Conservation (phyloP, 768 basidiomycete species). For the Hortiboletus campestris region DNA sequence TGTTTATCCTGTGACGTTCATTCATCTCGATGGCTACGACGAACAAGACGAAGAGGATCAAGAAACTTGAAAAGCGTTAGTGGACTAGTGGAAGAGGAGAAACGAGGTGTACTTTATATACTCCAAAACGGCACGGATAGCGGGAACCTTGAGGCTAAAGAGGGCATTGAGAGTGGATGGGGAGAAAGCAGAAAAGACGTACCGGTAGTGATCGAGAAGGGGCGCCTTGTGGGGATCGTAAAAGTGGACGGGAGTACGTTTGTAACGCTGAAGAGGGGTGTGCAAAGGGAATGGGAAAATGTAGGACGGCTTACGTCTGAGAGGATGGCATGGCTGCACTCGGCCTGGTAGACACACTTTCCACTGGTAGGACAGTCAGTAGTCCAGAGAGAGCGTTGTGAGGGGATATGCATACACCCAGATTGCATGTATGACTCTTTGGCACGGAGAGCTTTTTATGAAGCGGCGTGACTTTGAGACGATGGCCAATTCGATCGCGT, state of each 20-base stretch:
- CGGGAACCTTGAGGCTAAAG: conserved; percentile 84
- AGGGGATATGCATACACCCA: conserved; percentile 55
- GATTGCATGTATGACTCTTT: conserved; percentile 84
- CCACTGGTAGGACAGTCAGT: conserved; percentile 50
- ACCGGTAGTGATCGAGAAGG: conserved; percentile 95
- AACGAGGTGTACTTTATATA: conserved; percentile 64
- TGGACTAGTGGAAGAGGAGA: not conserved
- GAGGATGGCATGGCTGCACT: conserved; percentile 84
- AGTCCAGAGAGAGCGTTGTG: not conserved
- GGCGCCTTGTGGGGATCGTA: conserved; percentile 95
- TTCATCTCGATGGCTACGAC: conserved; percentile 77
- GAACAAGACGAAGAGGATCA: conserved; percentile 77
- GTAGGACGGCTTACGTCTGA: conserved; percentile 63
- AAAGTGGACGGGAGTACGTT: conserved; percentile 86
- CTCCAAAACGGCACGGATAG: conserved; percentile 86
- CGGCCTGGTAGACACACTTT: conserved; percentile 86
- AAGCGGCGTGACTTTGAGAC: conserved; percentile 83
- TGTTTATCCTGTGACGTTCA: conserved; percentile 59
- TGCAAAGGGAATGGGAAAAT: not conserved
- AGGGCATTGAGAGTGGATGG: not conserved
- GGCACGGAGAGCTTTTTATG: conserved; percentile 85
- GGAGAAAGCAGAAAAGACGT: conserved; percentile 13
- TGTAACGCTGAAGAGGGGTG: conserved; percentile 70
- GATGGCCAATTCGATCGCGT: conserved; percentile 92
- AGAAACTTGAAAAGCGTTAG: conserved; percentile 46